Evolutionary conservation across 2,329 filamentous ascomycete species (phyloP).

Genomic region (Aureobasidium pullulans): DNA sequence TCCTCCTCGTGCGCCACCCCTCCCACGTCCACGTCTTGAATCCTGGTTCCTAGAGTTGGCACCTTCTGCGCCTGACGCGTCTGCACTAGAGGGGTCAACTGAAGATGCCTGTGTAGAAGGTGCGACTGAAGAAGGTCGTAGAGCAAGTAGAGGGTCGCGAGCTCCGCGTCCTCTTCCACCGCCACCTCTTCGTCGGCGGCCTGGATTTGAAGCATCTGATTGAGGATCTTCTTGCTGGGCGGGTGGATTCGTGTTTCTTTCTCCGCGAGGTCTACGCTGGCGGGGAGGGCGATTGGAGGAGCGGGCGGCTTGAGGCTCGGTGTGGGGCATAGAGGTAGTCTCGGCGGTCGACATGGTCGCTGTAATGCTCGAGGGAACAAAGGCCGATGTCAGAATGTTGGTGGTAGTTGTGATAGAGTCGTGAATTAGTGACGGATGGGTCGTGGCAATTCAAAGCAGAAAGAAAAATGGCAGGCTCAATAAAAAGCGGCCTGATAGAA

Average conservation of each 20-base stretch:
- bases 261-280: neutral
- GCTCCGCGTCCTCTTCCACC: slow-evolving; percentile 22
- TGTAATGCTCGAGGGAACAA: neutral
- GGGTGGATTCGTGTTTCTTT: neutral
- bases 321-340: neutral
- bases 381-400: neutral
- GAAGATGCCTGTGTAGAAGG: slow-evolving; percentile 17
- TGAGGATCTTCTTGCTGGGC: neutral
- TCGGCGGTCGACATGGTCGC: slow-evolving; percentile 7
- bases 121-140: slow-evolving; percentile 27
- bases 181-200: slow-evolving; percentile 20
- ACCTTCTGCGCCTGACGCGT: slow-evolving; percentile 11
- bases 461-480: slow-evolving; percentile 13
- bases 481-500: slow-evolving; percentile 14
- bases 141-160: slow-evolving; percentile 20
- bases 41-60: neutral
- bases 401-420: neutral
- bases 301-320: neutral
- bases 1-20: slow-evolving; percentile 16
- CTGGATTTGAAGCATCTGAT: slow-evolving; percentile 1
- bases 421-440: neutral
- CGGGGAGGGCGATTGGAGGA: neutral
- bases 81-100: slow-evolving; percentile 13
- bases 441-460: neutral
- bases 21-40: slow-evolving; percentile 17